phyloP scores from a whole-genome alignment of 257 asterid genomes.

The Fraxinus americana region DNA sequence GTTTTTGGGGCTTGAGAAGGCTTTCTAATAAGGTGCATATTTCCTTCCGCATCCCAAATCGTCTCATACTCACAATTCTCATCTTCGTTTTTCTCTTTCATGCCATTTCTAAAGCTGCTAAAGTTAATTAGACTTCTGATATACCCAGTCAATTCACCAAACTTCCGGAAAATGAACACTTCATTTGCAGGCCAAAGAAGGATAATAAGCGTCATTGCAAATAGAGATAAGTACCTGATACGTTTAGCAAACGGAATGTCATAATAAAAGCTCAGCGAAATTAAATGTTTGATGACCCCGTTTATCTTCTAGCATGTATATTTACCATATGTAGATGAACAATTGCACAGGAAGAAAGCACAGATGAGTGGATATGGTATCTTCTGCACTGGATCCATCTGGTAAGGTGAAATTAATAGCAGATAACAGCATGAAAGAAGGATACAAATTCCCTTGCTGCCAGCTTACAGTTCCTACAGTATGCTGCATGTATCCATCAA shows the following conservation, averaged over 20 bases:
- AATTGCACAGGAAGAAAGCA: constrained; percentile 91
- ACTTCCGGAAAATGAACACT: constrained; percentile 40
- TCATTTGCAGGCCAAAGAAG: constrained; percentile 75
- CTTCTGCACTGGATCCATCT: constrained; percentile 37
- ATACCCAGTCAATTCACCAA: constrained; percentile 41
- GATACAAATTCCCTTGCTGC: constrained; percentile 95
- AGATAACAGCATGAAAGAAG: constrained; percentile 93
- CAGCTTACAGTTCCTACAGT: constrained; percentile 97
- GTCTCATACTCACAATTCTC: constrained; percentile 83
- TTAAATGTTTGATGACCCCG: not conserved
- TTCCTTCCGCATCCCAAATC: constrained; percentile 96
- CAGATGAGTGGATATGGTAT: constrained; percentile 52
- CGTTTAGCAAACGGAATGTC: constrained; percentile 29
- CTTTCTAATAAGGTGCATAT: constrained; percentile 93
- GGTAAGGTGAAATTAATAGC: constrained; percentile 48
- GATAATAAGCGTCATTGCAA: constrained; percentile 62
- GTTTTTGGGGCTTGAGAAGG: constrained; percentile 45
- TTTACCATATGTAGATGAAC: constrained; percentile 81
- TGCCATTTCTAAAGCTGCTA: constrained; percentile 40
- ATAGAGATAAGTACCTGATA: constrained; percentile 77
- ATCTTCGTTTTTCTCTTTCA: constrained; percentile 82
- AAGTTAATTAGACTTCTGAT: constrained; percentile 38
- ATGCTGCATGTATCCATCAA: constrained; percentile 61
- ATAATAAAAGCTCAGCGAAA: not conserved
- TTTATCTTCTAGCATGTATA: not conserved